Base-by-base conservation (phyloP, 2,329 filamentous ascomycete species). In the Didymella sp. region DNA sequence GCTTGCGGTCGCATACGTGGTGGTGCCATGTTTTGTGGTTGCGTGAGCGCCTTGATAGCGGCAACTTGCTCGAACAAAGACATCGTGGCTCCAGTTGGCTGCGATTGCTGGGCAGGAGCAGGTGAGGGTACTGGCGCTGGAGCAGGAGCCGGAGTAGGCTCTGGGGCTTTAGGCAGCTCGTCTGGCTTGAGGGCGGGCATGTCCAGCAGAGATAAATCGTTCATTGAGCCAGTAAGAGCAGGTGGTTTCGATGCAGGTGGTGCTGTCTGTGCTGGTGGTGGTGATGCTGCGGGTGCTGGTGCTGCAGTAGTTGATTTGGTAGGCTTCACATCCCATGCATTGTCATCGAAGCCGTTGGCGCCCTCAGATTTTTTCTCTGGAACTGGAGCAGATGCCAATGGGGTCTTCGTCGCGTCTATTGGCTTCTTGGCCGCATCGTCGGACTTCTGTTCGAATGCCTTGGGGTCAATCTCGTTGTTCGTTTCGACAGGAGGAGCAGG, bases 271-370 rank as follows among this genome's bases (percentile, higher is more conserved):
- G 81, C 72, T 44, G 81, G 62, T 38, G 76, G 64, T 30, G 81
- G 72, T 42, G 79, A 66, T 30, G 77, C 60, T 56, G 75, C 62
- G 40, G 77, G 59, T 64, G 78, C 63, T 21, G 81, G 72, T 40
- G 78, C 67, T 44, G 78, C 63, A 41, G 77, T 62, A 3, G 77
- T 65, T 51, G 87, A 84, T 72, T 87, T 89, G 13, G 89, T 85
- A 17, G 92, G 91, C 79, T 97, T 97, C 46, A 96, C 89, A 69
- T 96, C 91, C 95, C 95, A 99, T 8, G 95, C 95, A 79, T 98
- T 92, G 71, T 98, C 95, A 48, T 99, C 95, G 70, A 98, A 98
- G 2, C 91, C 91, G 57, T 82, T 80, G 38, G 77, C 76, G 33
- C 38, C 54, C n/a, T 57, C 48, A 6, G 43, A 31, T 47, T 80